These are phyloP conservation scores for Penicillium sp. DNA, from an alignment of 2,329 filamentous ascomycete genomes.

Conservation along the genomic window DNA sequence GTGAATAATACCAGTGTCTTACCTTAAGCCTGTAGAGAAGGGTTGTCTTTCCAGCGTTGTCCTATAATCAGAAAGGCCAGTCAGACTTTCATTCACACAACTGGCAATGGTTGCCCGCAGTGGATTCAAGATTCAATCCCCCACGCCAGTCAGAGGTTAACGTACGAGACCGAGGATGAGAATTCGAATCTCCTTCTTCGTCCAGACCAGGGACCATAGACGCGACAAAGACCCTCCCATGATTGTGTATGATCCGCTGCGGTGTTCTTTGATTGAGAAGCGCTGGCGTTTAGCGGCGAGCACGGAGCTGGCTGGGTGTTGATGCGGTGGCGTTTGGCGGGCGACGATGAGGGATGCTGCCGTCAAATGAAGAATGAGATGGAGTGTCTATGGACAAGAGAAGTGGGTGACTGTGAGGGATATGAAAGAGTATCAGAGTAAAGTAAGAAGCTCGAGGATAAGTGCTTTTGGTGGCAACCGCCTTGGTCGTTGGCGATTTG, in stretches of 20 bases:
- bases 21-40: conserved; percentile 96
- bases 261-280: conserved; percentile 12
- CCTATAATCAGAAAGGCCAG: conserved; percentile 59
- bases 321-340: conserved; percentile 8
- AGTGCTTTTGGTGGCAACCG: conserved; percentile 30
- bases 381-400: conserved; percentile 9
- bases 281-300: conserved; percentile 16
- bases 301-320: conserved; percentile 13
- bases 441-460: conserved; percentile 16
- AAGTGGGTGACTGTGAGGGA: conserved; percentile 9
- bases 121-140: conserved; percentile 26
- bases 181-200: conserved; percentile 98
- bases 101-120: neutral
- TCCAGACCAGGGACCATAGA: conserved; percentile 76
- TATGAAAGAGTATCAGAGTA: conserved; percentile 12
- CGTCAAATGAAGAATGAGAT: neutral
- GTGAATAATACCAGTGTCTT: conserved; percentile 23
- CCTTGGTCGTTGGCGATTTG: conserved; percentile 28
- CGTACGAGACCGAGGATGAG: conserved; percentile 90
- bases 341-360: neutral
- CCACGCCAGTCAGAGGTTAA: conserved; percentile 25
- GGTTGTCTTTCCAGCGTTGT: conserved; percentile 98
- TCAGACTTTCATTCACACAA: conserved; percentile 21
- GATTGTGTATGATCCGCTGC: conserved; percentile 28
- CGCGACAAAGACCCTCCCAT: conserved; percentile 65